Evolutionary conservation across 1,284 basidiomycete species (phyloP).

Genomic region (Lignosus rhinocerotis): DNA sequence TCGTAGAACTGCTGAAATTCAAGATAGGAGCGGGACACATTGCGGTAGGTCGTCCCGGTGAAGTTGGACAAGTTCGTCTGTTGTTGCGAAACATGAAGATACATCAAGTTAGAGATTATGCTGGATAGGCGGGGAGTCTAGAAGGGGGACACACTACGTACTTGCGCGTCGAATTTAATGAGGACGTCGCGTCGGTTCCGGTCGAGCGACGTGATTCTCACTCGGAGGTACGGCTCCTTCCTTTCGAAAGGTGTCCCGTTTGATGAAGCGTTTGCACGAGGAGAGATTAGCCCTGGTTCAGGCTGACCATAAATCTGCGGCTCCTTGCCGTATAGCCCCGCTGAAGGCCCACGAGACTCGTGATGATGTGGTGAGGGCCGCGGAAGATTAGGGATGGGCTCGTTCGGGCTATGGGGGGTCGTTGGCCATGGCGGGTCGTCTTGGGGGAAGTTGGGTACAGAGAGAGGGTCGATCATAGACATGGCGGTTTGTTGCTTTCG

Average conservation of each 20-base stretch:
- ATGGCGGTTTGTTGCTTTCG: constrained; percentile 13
- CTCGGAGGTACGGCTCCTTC: constrained; percentile 79
- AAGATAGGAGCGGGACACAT: constrained; percentile 87
- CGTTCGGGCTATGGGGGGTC: constrained; percentile 41
- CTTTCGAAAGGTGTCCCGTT: constrained; percentile 74
- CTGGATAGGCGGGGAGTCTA: not conserved
- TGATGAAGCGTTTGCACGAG: constrained; percentile 56
- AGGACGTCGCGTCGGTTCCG: constrained; percentile 91
- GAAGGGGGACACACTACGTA: constrained; percentile 33
- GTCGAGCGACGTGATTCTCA: constrained; percentile 87
- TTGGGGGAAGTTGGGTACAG: constrained; percentile 33
- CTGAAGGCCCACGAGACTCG: constrained; percentile 26
- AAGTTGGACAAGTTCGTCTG: constrained; percentile 94
- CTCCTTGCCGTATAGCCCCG: constrained; percentile 69
- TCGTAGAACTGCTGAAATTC: constrained; percentile 94
- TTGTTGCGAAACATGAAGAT: not conserved
- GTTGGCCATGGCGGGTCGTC: constrained; percentile 45
- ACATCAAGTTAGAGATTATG: not conserved
- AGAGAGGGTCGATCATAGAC: constrained; percentile 43
- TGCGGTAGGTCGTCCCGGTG: constrained; percentile 84
- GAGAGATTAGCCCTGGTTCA: constrained; percentile 77
- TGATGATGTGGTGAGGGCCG: constrained; percentile 30
- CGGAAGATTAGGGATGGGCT: constrained; percentile 42
- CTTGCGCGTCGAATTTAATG: constrained; percentile 91
- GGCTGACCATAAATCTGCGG: constrained; percentile 84